Conservation (phyloP, 495 filamentous ascomycete genomes). For the Penicillium lagena region DNA sequence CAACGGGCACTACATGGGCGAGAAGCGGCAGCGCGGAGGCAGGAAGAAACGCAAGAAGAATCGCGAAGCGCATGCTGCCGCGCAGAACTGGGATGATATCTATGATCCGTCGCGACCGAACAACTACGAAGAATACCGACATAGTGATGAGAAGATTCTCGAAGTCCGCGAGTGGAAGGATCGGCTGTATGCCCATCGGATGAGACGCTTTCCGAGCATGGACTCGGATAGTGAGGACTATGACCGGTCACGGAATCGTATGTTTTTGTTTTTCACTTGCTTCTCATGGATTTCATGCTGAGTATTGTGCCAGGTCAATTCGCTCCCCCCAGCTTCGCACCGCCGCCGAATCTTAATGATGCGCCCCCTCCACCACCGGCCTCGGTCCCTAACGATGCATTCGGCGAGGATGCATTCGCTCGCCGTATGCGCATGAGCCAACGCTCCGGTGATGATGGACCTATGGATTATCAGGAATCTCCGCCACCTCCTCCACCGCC, state of each 20-base stretch:
- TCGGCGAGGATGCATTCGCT: slow-evolving; percentile 67
- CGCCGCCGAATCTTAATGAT: slow-evolving; percentile 52
- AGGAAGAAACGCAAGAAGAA: slow-evolving; percentile 84
- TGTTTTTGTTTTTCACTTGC: slow-evolving; percentile 12
- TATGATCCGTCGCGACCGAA: slow-evolving; percentile 85
- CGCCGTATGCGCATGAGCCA: slow-evolving; percentile 50
- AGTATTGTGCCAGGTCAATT: slow-evolving; percentile 50
- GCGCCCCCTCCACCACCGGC: slow-evolving; percentile 27
- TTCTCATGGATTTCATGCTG: neutral
- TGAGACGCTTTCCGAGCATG: slow-evolving; percentile 42
- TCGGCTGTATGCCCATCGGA: slow-evolving; percentile 69
- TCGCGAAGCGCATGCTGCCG: slow-evolving; percentile 48
- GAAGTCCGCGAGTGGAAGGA: slow-evolving; percentile 88
- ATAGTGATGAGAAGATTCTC: slow-evolving; percentile 74
- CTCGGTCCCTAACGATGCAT: slow-evolving; percentile 45
- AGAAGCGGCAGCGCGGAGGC: slow-evolving; percentile 73
- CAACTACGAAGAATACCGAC: slow-evolving; percentile 77
- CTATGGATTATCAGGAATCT: slow-evolving; percentile 9
- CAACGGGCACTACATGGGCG: slow-evolving; percentile 47
- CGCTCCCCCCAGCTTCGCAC: slow-evolving; percentile 72
- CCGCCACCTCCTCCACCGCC: slow-evolving; percentile 26
- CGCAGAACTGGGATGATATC: slow-evolving; percentile 87
- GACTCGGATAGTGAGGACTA: slow-evolving; percentile 55
- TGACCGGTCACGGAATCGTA: slow-evolving; percentile 45
- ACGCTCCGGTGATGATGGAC: slow-evolving; percentile 2